Evolutionary conservation across 73 alveolate species (phyloP).

Genomic region (Paramecium sonneborni): DNA sequence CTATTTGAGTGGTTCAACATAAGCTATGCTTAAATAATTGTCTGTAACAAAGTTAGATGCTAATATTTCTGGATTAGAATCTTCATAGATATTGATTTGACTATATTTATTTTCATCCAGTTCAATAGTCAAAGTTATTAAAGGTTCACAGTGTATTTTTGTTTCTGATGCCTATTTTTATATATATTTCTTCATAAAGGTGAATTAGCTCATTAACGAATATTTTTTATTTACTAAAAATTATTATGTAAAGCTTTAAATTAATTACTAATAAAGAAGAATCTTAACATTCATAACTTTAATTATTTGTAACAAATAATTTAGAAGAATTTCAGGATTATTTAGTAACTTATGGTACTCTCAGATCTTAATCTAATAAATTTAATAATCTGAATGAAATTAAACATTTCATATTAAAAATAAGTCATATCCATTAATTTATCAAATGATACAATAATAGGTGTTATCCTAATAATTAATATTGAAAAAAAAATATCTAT

Average conservation of each 20-base stretch:
- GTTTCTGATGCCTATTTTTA: neutral
- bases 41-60: constrained; percentile 38
- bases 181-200: constrained; percentile 8
- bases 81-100: constrained; percentile 18
- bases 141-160: constrained; percentile 13
- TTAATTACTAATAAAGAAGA: neutral
- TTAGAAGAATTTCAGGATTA: neutral
- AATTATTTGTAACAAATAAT: too few species aligned
- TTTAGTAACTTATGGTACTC: neutral
- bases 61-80: constrained; percentile 46
- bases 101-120: constrained; percentile 17
- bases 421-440: neutral
- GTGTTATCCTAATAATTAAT: neutral
- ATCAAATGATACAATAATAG: neutral
- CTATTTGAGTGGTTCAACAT: constrained; percentile 21
- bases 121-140: constrained; percentile 44
- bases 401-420: neutral
- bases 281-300: neutral
- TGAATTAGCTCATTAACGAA: constrained; percentile 53
- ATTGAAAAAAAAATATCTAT: neutral
- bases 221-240: neutral
- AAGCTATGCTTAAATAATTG: neutral
- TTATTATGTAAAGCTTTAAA: neutral
- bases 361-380: neutral
- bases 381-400: neutral